Evolutionary conservation across 2,329 filamentous ascomycete genomes (phyloP), one percentile per base, ranked within the genome.

Genomic region (Penicillium digitatum): DNA sequence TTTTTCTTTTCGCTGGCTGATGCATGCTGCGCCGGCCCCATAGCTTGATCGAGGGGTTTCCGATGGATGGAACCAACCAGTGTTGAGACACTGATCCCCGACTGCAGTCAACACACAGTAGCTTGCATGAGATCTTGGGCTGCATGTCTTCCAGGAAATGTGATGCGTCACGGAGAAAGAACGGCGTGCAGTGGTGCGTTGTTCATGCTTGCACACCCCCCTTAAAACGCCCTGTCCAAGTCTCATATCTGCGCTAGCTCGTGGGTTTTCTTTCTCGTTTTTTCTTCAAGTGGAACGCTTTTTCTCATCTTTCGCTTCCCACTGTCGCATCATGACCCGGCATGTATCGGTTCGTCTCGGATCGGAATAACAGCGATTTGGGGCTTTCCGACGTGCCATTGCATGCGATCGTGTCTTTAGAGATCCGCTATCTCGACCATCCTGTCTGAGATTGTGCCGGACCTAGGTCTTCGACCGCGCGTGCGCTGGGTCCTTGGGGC

Each of bases 321-420:
- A 40, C 31, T 35, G 24, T 57, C 50, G 20, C 52, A 56, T 50
- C 52, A 56, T 62, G 58, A 52, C 52, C n/a, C 56, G 54, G 47
- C 31, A 59, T 59, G 52, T 44, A 16, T 51, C 31, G 37, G 14
- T 20, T 38, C 40, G 20, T 54, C 20, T 18, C 22, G 27, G 14
- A 26, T 52, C 45, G 54, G 48, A 40, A 32, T 61, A 54, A 57
- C 38, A 35, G 14, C 50, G 42, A 43, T 38, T 37, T 40, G 48
- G 37, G 31, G 34, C 37, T 43, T 47, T 45, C 50, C 42, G 31
- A 51, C 52, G 49, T 14, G 43, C 24, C 16, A 20, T 10, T 45
- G 43, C 31, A 35, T 32, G 18, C 14, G 22, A 26, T 22, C 34
- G 18, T 35, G 10, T 29, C 46, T 29, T 44, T 39, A 20, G 26